Evolutionary conservation across 2,329 filamentous ascomycete species (phyloP).

Genomic region (Teratosphaeria nubilosa): DNA sequence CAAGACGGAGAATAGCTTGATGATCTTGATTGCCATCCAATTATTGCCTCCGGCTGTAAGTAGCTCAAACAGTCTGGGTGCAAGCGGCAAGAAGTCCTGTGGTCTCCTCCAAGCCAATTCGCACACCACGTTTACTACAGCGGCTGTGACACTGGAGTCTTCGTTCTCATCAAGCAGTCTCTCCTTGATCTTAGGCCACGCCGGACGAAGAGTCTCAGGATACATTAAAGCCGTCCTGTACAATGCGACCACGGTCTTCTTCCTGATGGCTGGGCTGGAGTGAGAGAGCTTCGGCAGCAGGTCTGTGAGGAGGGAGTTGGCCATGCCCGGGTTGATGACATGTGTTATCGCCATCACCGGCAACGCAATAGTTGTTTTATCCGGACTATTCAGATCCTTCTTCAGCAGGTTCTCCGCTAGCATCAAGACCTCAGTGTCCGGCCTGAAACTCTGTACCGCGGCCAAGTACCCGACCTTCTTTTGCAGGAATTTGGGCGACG

Average conservation of each 20-base stretch:
- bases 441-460: constrained; percentile 88
- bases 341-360: constrained; percentile 88
- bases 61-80: constrained; percentile 83
- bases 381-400: constrained; percentile 73
- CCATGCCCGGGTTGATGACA: constrained; percentile 83
- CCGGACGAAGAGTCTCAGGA: constrained; percentile 80
- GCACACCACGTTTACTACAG: constrained; percentile 93
- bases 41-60: constrained; percentile 90
- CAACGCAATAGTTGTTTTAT: constrained; percentile 68
- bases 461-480: constrained; percentile 93
- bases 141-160: constrained; percentile 85
- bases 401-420: constrained; percentile 92
- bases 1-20: constrained; percentile 92
- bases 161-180: constrained; percentile 81
- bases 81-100: constrained; percentile 84
- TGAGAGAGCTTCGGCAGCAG: constrained; percentile 78
- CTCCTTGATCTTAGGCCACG: constrained; percentile 97
- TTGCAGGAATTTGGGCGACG: constrained; percentile 83
- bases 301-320: constrained; percentile 79
- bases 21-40: constrained; percentile 99
- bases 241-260: constrained; percentile 91
- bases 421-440: constrained; percentile 96
- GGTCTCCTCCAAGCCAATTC: constrained; percentile 91
- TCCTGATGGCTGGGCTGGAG: constrained; percentile 73
- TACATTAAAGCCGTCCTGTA: constrained; percentile 94